Conservation (phyloP, 495 filamentous ascomycete species). For the Cenococcum geophilum region DNA sequence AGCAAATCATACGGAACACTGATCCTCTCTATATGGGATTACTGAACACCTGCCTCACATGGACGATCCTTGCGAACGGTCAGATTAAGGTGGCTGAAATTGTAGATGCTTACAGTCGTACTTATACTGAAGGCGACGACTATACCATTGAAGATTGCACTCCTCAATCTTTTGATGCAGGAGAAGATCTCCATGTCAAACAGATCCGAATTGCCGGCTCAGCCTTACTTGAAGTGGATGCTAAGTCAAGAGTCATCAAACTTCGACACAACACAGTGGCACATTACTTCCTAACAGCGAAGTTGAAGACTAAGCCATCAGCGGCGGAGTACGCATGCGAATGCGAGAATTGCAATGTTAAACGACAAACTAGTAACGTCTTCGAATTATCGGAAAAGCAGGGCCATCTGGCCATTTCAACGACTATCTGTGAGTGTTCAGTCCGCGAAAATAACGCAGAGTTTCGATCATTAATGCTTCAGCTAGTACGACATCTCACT, state of each 20-base stretch:
- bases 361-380: background rate
- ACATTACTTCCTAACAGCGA: background rate
- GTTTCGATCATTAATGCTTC: background rate
- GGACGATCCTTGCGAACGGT: background rate
- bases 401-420: constrained; percentile 4
- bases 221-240: background rate
- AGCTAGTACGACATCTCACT: background rate
- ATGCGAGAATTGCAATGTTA: background rate
- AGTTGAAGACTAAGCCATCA: background rate
- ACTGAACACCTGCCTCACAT: background rate
- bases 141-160: background rate
- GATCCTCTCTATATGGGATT: background rate
- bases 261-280: background rate
- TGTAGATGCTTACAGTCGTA: constrained; percentile 4
- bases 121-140: constrained; percentile 1
- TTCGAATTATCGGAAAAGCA: constrained; percentile 8
- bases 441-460: background rate
- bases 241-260: background rate
- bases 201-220: constrained; percentile 5
- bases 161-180: background rate
- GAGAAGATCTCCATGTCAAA: background rate
- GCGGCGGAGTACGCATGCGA: background rate
- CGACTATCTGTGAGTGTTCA: constrained; percentile 1
- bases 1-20: background rate
- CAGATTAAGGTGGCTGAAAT: constrained; percentile 2